These are phyloP conservation scores for Fusarium aywerte DNA, from an alignment of 2,329 filamentous ascomycete genomes.

Conservation along the genomic window DNA sequence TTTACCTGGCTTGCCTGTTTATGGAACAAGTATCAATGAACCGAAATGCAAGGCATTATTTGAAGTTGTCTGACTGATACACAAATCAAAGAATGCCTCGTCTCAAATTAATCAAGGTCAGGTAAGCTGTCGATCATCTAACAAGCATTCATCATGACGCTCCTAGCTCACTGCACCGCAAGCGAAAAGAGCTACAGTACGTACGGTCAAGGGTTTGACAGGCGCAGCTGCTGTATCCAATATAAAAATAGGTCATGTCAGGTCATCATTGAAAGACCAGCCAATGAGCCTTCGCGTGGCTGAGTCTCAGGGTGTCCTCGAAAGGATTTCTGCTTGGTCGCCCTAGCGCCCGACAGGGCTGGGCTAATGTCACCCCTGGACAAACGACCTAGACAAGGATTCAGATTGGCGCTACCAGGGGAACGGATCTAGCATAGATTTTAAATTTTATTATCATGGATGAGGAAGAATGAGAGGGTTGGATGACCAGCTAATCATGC, in stretches of 20 bases:
- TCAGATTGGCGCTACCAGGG: slow-evolving; percentile 28
- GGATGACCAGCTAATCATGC: background rate
- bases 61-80: background rate
- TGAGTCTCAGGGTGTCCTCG: slow-evolving; percentile 16
- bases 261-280: slow-evolving; percentile 22
- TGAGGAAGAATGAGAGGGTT: background rate
- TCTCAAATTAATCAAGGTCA: slow-evolving; percentile 18
- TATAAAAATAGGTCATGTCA: slow-evolving; percentile 38
- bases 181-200: slow-evolving; percentile 1
- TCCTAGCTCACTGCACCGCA: slow-evolving; percentile 2
- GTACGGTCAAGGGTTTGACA: slow-evolving; percentile 1
- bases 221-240: slow-evolving; percentile 19
- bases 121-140: slow-evolving; percentile 24
- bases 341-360: slow-evolving; percentile 34
- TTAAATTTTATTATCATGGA: slow-evolving; percentile 17
- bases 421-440: slow-evolving; percentile 15
- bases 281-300: slow-evolving; percentile 31
- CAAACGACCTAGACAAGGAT: slow-evolving; percentile 19
- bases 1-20: too few species aligned
- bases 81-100: slow-evolving; percentile 25
- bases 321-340: slow-evolving; percentile 11
- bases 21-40: background rate
- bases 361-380: slow-evolving; percentile 27
- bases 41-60: slow-evolving; percentile 19
- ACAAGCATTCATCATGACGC: slow-evolving; percentile 19